Conservation (phyloP, 768 basidiomycete genomes). For the Lactarius sp. region DNA sequence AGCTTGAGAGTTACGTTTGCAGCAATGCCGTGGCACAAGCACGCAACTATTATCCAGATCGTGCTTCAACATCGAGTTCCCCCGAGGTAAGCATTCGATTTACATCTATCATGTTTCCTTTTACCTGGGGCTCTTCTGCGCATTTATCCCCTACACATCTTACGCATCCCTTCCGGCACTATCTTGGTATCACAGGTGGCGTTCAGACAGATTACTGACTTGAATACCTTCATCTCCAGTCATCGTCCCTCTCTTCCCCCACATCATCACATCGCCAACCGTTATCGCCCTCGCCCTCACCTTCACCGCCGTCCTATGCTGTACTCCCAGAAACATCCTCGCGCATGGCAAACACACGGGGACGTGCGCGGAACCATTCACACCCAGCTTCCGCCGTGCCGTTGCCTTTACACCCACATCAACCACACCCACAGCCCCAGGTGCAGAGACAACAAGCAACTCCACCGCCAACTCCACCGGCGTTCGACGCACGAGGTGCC, state of each 20-base stretch:
- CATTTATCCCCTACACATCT: background rate
- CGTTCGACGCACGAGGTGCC: constrained; percentile 61
- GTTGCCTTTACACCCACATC: background rate
- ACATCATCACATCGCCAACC: constrained; percentile 19
- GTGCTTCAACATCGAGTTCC: constrained; percentile 25
- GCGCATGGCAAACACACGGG: constrained; percentile 12
- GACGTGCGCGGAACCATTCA: constrained; percentile 19
- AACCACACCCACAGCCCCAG: background rate
- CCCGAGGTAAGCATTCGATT: constrained; percentile 17
- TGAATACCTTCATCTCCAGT: background rate
- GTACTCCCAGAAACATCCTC: constrained; percentile 8
- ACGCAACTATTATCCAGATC: constrained; percentile 17
- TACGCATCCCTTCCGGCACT: background rate
- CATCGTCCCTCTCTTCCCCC: constrained; percentile 20
- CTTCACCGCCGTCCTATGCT: constrained; percentile 22
- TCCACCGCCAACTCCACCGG: constrained; percentile 31
- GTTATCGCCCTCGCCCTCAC: constrained; percentile 23
- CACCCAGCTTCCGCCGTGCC: background rate
- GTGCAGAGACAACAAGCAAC: constrained; percentile 21
- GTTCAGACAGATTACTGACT: background rate
- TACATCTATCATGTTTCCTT: background rate
- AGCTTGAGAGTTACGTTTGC: constrained; percentile 50
- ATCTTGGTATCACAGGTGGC: background rate
- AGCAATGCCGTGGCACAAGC: constrained; percentile 28
- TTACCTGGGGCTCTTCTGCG: background rate